phyloP scores from a whole-genome alignment of 495 filamentous ascomycete genomes.

The Lophium mytilinum region DNA sequence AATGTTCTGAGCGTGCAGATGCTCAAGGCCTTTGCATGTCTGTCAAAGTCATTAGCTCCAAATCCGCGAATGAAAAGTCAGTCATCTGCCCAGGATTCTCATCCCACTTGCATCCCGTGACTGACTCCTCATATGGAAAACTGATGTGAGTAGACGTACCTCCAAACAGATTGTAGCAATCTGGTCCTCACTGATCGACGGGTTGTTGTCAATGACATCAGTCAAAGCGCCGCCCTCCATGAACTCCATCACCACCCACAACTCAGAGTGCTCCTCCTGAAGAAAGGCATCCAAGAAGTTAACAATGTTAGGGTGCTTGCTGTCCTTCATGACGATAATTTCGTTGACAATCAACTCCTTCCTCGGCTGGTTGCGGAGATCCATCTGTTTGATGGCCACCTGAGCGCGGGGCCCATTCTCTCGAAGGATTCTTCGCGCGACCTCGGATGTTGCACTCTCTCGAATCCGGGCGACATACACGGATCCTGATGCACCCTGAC shows the following conservation, averaged over 20 bases:
- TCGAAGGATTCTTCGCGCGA: slow-evolving; percentile 58
- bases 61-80: background rate
- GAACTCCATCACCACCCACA: slow-evolving; percentile 99
- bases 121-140: too few species aligned
- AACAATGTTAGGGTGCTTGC: slow-evolving; percentile 94
- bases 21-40: slow-evolving; percentile 92
- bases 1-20: slow-evolving; percentile 89
- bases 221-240: slow-evolving; percentile 98
- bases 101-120: too few species aligned
- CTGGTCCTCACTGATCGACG: slow-evolving; percentile 82
- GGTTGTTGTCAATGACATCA: slow-evolving; percentile 97
- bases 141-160: slow-evolving; percentile 43
- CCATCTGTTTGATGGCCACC: slow-evolving; percentile 99
- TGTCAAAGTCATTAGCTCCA: slow-evolving; percentile 32
- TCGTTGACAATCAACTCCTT: slow-evolving; percentile 99
- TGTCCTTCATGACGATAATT: slow-evolving; percentile 99
- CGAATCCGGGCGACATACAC: slow-evolving; percentile 96
- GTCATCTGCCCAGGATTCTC: too few species aligned
- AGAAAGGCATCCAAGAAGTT: slow-evolving; percentile 97
- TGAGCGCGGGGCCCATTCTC: slow-evolving; percentile 61
- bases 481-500: slow-evolving; percentile 93
- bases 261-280: slow-evolving; percentile 80
- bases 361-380: slow-evolving; percentile 88
- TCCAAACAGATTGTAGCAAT: slow-evolving; percentile 95
- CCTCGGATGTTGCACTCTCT: slow-evolving; percentile 56